Percentiles rank a stretch among this genome's conserved stretches.
Evolutionary conservation across 1,139 yeast genomes (phyloP).

Genomic region (Casaregolazyma lundiana): DNA sequence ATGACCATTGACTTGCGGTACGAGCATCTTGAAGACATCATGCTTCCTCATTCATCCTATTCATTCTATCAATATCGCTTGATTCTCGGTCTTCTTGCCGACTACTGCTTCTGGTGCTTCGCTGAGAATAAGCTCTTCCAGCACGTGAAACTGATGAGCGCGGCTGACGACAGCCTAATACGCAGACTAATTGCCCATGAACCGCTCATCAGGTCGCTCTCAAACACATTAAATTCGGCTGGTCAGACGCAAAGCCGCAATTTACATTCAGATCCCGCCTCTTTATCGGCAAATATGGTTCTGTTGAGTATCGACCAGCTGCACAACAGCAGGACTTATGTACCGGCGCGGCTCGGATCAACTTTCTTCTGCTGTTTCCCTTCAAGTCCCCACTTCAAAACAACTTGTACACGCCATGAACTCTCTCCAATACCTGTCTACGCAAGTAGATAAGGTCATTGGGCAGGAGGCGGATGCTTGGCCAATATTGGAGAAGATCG

Average conservation of each 20-base stretch:
- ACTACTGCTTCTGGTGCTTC: not conserved
- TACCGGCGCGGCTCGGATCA: constrained; percentile 1
- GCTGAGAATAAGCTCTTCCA: not conserved
- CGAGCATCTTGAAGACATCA: not conserved
- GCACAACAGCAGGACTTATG: not conserved
- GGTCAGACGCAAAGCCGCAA: too few relatives aligned
- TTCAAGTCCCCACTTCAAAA: not conserved
- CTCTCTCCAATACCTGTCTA: constrained; percentile 32
- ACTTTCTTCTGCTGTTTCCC: not conserved
- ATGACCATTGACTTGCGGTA: not conserved
- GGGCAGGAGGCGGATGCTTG: constrained; percentile 20
- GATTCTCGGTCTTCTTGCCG: not conserved
- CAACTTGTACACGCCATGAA: constrained; percentile 22
- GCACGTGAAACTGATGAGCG: constrained; percentile 1
- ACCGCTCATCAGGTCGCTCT: not conserved
- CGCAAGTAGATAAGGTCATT: constrained; percentile 30
- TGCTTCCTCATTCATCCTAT: not conserved
- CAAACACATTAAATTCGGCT: constrained; percentile 2
- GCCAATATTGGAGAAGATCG: constrained; percentile 4
- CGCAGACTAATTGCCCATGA: not conserved
- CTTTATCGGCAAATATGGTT: not conserved
- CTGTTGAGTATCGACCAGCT: not conserved
- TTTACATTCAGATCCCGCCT: too few relatives aligned
- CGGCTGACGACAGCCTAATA: not conserved
- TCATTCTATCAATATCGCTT: not conserved